Percentiles rank a stretch among this genome's conserved stretches.
These are phyloP conservation scores for Auricularia sp. DNA, from an alignment of 768 basidiomycete genomes.

Conservation along the genomic window DNA sequence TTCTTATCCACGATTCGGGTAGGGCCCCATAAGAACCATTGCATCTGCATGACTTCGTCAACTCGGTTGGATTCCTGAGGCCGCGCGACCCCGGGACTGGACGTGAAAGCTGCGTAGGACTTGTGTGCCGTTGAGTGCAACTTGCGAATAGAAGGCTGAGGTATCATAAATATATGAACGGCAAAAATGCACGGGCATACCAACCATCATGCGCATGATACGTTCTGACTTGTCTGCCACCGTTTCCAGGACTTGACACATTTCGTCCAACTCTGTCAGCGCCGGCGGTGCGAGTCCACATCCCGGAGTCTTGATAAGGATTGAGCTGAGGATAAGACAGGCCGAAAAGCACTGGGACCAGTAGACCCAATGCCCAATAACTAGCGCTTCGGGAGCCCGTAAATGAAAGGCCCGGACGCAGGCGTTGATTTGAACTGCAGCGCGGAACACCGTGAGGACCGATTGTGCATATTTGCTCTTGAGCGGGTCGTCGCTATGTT, in stretches of 20 bases:
- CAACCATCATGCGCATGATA: neutral
- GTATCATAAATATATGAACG: too few relatives aligned
- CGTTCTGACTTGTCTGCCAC: slow-evolving; percentile 34
- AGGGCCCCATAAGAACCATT: too few relatives aligned
- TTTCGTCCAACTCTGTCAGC: slow-evolving; percentile 53
- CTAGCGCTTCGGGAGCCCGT: slow-evolving; percentile 48
- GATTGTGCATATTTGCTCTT: slow-evolving; percentile 64
- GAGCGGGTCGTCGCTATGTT: slow-evolving; percentile 58
- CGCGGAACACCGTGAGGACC: slow-evolving; percentile 60
- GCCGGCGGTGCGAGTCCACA: slow-evolving; percentile 60
- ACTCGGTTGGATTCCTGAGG: too few relatives aligned
- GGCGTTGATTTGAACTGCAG: slow-evolving; percentile 55
- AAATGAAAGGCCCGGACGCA: slow-evolving; percentile 40
- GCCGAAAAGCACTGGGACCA: slow-evolving; percentile 51
- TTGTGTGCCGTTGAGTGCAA: too few relatives aligned
- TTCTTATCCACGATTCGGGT: too few relatives aligned
- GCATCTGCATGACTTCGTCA: too few relatives aligned
- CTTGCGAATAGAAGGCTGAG: too few relatives aligned
- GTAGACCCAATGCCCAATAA: slow-evolving; percentile 43
- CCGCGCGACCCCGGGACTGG: too few relatives aligned
- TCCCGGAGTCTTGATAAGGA: slow-evolving; percentile 51
- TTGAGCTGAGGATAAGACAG: slow-evolving; percentile 51
- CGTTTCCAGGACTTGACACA: slow-evolving; percentile 51
- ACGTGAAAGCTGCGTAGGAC: too few relatives aligned
- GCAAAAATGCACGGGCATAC: neutral